Evolutionary conservation across 805 yeast genomes (phyloP).

Genomic region (Jamesozyma spencerorum): DNA sequence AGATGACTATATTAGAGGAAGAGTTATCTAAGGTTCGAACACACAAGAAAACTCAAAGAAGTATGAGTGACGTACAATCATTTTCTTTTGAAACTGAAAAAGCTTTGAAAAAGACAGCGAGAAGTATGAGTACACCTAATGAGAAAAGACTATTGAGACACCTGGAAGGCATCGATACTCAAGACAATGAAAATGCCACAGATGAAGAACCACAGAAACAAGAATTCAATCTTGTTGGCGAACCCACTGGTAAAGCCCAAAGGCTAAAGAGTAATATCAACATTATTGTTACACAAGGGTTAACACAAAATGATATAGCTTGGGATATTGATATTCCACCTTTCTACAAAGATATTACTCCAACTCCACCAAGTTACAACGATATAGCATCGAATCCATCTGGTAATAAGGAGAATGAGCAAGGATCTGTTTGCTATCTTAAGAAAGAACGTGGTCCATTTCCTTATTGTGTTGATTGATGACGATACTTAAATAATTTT

Average conservation of each 20-base stretch:
- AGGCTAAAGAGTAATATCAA: conserved; percentile 1
- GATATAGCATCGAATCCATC: no score
- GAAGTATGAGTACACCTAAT: neutral
- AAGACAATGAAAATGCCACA: neutral
- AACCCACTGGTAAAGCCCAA: conserved; percentile 3
- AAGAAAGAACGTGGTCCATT: no score
- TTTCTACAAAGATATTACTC: neutral
- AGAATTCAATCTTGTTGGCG: neutral
- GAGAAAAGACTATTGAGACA: neutral
- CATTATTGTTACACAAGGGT: neutral
- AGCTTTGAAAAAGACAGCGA: no score
- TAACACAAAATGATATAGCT: neutral
- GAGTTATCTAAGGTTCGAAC: conserved; percentile 1
- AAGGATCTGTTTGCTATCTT: no score
- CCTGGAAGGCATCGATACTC: neutral
- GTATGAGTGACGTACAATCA: neutral
- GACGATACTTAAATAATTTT: no score
- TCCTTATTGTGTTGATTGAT: no score
- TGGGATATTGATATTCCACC: conserved; percentile 5
- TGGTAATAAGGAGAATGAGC: no score
- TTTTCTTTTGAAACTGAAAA: no score
- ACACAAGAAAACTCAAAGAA: neutral
- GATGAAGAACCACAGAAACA: neutral
- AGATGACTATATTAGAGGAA: conserved; percentile 3
- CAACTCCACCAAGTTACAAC: conserved; percentile 2